Evolutionary conservation across 176 grass and related monocot genomes (phyloP), one percentile per base, ranked within the genome.

Genomic region (Triticum turgidum): DNA sequence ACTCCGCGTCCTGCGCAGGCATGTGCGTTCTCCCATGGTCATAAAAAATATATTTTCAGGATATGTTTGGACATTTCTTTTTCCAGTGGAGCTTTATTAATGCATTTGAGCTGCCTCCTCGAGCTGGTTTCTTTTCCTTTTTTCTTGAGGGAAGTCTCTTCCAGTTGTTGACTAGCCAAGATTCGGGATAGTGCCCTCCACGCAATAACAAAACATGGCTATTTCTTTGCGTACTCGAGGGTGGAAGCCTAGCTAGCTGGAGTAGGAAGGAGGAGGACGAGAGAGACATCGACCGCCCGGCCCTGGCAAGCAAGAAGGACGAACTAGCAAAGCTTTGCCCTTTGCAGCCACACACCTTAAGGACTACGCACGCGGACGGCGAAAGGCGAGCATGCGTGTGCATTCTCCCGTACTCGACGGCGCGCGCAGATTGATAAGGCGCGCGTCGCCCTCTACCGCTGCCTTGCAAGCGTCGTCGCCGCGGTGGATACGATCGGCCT

Each of bases 381-480:
- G 9, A 71, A 71, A 39, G 4, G 10, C 35, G 68, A 38, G 37
- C 68, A 9, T 9, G 33, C 4, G 34, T 65, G 63, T 30, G 63
- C 63, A 30, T 6, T 30, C 68, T 39, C 35, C 35, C 69, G 37
- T 22, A 10, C 35, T 13, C 69, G 37, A 21, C 37, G 20, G 1
- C 69, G 21, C 69, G 37, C 63, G 6, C 65, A 3, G 65, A 68
- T 66, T 12, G 6, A 12, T 41, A 13, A 25, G 8, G 6, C 15
- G 71, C 71, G 71, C 22, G 71, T 74, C 72, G 72, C 72, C 39
- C 7, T 74, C 71, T 74, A 2, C 71, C 11, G 6, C 71, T 75
- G 39, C 41, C 72, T 75, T 75, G 72, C 72, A 75, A 75, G 72
- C 72, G 72, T 75, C 41, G 69, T 71, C 69, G 34, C 69, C 67